Conservation (phyloP, 2,329 filamentous ascomycete genomes). For the Camptophora hylomeconis region DNA sequence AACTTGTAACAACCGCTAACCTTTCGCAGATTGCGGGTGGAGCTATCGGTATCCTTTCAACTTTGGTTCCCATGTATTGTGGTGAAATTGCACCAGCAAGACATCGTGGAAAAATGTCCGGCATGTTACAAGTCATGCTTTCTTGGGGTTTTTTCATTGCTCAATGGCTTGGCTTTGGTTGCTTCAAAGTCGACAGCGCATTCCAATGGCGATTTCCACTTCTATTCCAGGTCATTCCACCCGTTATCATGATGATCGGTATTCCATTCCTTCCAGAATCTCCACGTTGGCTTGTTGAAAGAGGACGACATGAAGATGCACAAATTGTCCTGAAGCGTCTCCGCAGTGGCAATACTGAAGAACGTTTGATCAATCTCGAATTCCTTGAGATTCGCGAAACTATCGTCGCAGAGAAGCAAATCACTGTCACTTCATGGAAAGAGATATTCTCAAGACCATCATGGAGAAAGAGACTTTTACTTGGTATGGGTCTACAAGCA, state of each 20-base stretch:
- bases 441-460: constrained; percentile 12
- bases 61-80: constrained; percentile 35
- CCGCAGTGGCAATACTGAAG: constrained; percentile 22
- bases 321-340: constrained; percentile 22
- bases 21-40: constrained; percentile 36
- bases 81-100: constrained; percentile 28
- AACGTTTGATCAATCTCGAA: constrained; percentile 26
- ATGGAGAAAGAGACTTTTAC: constrained; percentile 11
- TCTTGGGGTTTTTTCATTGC: constrained; percentile 30
- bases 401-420: constrained; percentile 30
- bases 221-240: constrained; percentile 23
- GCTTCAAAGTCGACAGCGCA: constrained; percentile 14
- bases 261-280: constrained; percentile 23
- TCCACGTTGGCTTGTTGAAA: constrained; percentile 24
- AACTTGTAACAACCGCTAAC: no score
- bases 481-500: constrained; percentile 10
- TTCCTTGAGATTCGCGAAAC: constrained; percentile 28
- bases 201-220: constrained; percentile 24
- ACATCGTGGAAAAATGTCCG: constrained; percentile 27
- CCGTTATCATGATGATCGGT: constrained; percentile 18
- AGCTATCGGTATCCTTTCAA: constrained; percentile 35
- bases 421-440: constrained; percentile 12
- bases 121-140: constrained; percentile 33
- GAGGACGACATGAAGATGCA: constrained; percentile 24
- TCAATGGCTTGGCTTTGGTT: constrained; percentile 21